Percentiles rank a stretch among this genome's conserved stretches.
Evolutionary conservation across 805 yeast genomes (phyloP).

Genomic region (Saturnispora serradocipensis): DNA sequence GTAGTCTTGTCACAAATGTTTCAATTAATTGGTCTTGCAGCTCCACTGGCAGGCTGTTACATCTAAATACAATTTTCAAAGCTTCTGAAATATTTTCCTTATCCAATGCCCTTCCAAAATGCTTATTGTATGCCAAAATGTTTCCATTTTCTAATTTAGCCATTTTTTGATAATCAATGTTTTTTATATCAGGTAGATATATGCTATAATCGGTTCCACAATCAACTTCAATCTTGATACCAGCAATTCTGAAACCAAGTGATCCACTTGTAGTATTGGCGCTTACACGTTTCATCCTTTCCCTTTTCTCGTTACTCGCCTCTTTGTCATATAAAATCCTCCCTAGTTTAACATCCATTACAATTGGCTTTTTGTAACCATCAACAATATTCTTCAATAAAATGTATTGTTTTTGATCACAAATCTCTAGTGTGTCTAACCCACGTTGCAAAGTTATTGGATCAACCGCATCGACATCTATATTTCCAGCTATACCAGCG

Average conservation of each 20-base stretch:
- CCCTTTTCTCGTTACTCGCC: conserved; percentile 50
- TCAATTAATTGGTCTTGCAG: conserved; percentile 32
- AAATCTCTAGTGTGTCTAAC: conserved; percentile 11
- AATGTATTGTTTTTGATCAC: conserved; percentile 31
- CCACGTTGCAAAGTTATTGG: conserved; percentile 15
- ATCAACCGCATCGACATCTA: conserved; percentile 15
- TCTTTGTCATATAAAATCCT: conserved; percentile 53
- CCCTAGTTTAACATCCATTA: conserved; percentile 83
- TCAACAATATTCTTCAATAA: conserved; percentile 64
- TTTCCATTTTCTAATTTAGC: conserved; percentile 10
- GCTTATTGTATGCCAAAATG: conserved; percentile 36
- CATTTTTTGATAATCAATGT: conserved; percentile 17
- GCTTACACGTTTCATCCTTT: conserved; percentile 56
- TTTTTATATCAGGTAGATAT: conserved; percentile 12
- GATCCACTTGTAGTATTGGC: conserved; percentile 71
- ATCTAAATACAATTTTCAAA: conserved; percentile 36
- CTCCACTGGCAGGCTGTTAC: conserved; percentile 24
- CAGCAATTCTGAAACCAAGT: conserved; percentile 72
- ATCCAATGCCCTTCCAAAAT: conserved; percentile 58
- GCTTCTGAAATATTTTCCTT: conserved; percentile 35
- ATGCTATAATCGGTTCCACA: conserved; percentile 9
- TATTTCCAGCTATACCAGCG: conserved; percentile 15
- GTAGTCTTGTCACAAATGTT: conserved; percentile 50
- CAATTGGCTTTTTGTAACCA: conserved; percentile 57
- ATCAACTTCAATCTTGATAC: conserved; percentile 49